A percentile compares a stretch with the other conserved stretches of the same genome.
These are phyloP conservation scores for Sporothrix mexicana DNA, from an alignment of 2,329 filamentous ascomycete genomes.

Conservation along the genomic window DNA sequence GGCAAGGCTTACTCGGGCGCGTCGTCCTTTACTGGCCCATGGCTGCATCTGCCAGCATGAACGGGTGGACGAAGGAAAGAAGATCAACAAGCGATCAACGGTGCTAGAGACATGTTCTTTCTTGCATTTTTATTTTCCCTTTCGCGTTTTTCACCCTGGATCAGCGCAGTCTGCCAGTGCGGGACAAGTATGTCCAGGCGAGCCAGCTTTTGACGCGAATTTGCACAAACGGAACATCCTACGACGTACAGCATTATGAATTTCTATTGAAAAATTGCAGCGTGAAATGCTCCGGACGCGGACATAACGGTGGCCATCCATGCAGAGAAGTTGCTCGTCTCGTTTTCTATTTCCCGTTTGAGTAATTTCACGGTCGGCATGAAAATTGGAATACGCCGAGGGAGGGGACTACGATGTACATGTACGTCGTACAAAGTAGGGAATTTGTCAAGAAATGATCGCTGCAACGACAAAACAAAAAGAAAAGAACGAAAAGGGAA, in stretches of 20 bases:
- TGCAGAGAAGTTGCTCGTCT: slow-evolving; percentile 11
- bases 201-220: background rate
- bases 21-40: too few relatives aligned
- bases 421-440: too few relatives aligned
- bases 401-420: background rate
- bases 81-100: slow-evolving; percentile 9
- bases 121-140: background rate
- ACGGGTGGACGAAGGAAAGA: background rate
- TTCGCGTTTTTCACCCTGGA: background rate
- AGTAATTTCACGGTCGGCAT: slow-evolving; percentile 13
- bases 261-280: background rate
- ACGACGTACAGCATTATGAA: slow-evolving; percentile 1
- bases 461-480: background rate
- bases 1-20: background rate
- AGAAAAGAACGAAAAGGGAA: background rate
- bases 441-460: too few relatives aligned
- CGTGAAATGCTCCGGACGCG: background rate
- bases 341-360: slow-evolving; percentile 29
- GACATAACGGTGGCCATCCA: background rate
- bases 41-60: slow-evolving; percentile 3
- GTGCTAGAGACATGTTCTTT: background rate
- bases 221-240: background rate
- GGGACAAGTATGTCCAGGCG: background rate
- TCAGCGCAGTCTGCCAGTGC: background rate
- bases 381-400: background rate